phyloP scores from a whole-genome alignment of 1,284 basidiomycete genomes.

The Peniophora sp. region DNA sequence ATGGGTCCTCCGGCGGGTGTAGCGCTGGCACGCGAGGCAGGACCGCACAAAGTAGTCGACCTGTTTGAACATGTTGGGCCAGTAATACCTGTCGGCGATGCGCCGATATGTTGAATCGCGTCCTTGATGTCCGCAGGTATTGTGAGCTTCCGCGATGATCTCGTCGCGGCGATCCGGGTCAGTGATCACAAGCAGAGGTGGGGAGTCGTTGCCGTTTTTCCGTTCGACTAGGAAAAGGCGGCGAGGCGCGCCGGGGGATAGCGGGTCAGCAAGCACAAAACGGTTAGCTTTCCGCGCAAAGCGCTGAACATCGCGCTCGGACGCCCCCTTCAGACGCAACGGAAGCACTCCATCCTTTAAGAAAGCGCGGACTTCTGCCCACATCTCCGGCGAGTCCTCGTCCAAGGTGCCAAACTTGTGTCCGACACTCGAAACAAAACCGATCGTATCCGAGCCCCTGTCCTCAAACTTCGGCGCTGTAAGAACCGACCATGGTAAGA shows the following conservation, averaged over 20 bases:
- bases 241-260: no score
- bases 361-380: neutral
- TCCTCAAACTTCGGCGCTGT: neutral
- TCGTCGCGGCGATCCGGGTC: neutral
- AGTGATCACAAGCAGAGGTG: neutral
- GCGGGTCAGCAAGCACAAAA: neutral
- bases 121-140: slow-evolving; percentile 9
- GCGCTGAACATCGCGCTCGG: slow-evolving; percentile 15
- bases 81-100: slow-evolving; percentile 19
- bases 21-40: slow-evolving; percentile 24
- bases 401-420: neutral
- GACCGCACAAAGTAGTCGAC: slow-evolving; percentile 22
- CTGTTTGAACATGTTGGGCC: slow-evolving; percentile 24
- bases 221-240: neutral
- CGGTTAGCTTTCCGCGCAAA: neutral
- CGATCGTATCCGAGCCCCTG: neutral
- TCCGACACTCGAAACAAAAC: slow-evolving; percentile 1
- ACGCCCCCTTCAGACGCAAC: slow-evolving; percentile 11
- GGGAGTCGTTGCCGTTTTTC: neutral
- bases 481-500: neutral
- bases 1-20: neutral
- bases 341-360: neutral
- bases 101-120: slow-evolving; percentile 18
- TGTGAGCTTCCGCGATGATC: neutral
- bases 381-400: neutral